Conservation (phyloP, 345 rosid genomes). For the Eucalyptus marginata region DNA sequence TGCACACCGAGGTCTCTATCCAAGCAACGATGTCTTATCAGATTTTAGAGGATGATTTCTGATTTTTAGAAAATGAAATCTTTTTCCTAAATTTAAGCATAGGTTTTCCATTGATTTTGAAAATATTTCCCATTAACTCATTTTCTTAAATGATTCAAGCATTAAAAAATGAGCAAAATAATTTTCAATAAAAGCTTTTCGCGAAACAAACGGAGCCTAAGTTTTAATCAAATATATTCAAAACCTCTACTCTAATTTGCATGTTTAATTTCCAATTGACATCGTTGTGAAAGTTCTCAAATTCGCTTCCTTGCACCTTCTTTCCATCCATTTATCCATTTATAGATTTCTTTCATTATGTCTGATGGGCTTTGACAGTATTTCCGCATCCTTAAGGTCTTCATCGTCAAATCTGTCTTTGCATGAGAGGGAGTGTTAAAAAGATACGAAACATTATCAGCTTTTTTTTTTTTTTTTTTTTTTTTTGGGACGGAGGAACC, state of each 20-base stretch:
- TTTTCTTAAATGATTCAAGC: fast-evolving
- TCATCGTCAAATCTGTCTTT: not conserved
- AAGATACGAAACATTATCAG: too few species aligned
- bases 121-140: too few species aligned
- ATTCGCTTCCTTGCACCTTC: not conserved
- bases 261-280: not conserved
- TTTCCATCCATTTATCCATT: too few species aligned
- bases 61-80: fast-evolving
- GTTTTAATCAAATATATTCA: not conserved
- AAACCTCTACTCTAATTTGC: not conserved
- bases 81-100: too few species aligned
- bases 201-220: fast-evolving
- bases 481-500: too few species aligned
- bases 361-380: not conserved
- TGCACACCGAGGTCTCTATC: fast-evolving
- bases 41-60: too few species aligned
- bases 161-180: not conserved
- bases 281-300: not conserved
- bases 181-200: fast-evolving
- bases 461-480: too few species aligned
- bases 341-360: not conserved
- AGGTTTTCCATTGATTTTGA: too few species aligned
- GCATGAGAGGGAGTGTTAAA: too few species aligned
- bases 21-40: too few species aligned
- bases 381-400: not conserved